Conservation (phyloP, 2,329 filamentous ascomycete genomes). For the Phaeomoniella chlamydospora region DNA sequence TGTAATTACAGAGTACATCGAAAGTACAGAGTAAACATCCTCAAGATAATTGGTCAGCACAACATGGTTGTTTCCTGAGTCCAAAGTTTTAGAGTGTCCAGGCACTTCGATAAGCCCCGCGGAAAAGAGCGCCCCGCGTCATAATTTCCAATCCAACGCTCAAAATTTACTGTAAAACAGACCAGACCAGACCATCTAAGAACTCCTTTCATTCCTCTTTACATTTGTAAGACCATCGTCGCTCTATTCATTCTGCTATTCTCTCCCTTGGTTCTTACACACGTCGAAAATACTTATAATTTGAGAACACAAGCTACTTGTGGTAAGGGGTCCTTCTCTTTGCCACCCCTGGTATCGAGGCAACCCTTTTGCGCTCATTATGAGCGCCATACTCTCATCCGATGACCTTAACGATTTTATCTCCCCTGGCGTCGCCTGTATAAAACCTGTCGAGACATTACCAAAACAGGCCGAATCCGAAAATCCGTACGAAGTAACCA, state of each 20-base stretch:
- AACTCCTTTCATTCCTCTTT: neutral
- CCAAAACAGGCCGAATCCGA: constrained; percentile 38
- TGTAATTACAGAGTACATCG: no score
- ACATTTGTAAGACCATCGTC: neutral
- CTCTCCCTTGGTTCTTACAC: neutral
- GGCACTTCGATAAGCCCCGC: neutral
- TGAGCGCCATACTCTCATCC: constrained; percentile 94
- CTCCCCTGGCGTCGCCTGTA: constrained; percentile 90
- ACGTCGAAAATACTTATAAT: neutral
- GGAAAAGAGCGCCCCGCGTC: neutral
- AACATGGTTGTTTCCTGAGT: no score
- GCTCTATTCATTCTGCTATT: neutral
- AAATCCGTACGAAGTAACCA: constrained; percentile 72
- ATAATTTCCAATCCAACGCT: neutral
- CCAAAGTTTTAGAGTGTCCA: no score
- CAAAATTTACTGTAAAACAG: no score
- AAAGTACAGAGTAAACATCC: no score
- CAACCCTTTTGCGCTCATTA: constrained; percentile 21
- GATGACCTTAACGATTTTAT: constrained; percentile 99
- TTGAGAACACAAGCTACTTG: no score
- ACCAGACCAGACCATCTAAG: neutral
- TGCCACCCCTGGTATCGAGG: constrained; percentile 10
- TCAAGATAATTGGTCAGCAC: no score
- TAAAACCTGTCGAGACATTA: constrained; percentile 90
- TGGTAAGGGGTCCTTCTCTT: neutral